Evolutionary conservation across 306 rosid genomes (phyloP).

Genomic region (Arachis hypogaea): DNA sequence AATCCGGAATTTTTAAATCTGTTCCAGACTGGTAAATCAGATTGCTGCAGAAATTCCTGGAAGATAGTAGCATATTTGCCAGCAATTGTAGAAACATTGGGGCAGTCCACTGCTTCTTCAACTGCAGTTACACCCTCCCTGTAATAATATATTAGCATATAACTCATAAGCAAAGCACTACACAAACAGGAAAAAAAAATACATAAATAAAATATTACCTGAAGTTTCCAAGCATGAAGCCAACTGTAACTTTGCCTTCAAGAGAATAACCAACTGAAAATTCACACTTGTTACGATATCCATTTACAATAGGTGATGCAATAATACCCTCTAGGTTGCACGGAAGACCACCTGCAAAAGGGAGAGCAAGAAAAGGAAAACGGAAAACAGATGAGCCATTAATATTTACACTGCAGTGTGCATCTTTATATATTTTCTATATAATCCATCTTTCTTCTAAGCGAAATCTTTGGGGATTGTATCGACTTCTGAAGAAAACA

Average conservation of each 20-base stretch:
- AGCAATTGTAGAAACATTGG: conserved; percentile 78
- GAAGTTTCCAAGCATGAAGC: conserved; percentile 95
- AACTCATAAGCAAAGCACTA: conserved; percentile 31
- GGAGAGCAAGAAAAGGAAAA: conserved; percentile 28
- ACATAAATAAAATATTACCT: conserved; percentile 53
- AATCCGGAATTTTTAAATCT: conserved; percentile 88
- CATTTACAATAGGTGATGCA: conserved; percentile 83
- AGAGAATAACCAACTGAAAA: conserved; percentile 92
- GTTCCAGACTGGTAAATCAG: conserved; percentile 85
- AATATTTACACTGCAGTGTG: conserved; percentile 7
- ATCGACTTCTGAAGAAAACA: conserved; percentile 28
- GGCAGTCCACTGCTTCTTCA: conserved; percentile 87
- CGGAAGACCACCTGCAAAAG: conserved; percentile 84
- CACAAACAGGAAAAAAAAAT: conserved; percentile 25
- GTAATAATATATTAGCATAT: conserved; percentile 45
- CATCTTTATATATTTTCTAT: background rate
- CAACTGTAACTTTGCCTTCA: conserved; percentile 81
- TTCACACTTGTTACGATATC: conserved; percentile 95
- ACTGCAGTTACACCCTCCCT: conserved; percentile 99
- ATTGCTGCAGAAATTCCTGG: conserved; percentile 84
- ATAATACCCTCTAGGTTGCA: conserved; percentile 83
- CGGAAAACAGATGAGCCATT: conserved; percentile 20
- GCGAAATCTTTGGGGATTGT: background rate
- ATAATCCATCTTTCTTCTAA: background rate
- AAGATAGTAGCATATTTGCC: conserved; percentile 80